These are phyloP conservation scores for Gryganskiella cystojenkinii DNA, from an alignment of 192 early-diverging fungal species.

Conservation along the genomic window DNA sequence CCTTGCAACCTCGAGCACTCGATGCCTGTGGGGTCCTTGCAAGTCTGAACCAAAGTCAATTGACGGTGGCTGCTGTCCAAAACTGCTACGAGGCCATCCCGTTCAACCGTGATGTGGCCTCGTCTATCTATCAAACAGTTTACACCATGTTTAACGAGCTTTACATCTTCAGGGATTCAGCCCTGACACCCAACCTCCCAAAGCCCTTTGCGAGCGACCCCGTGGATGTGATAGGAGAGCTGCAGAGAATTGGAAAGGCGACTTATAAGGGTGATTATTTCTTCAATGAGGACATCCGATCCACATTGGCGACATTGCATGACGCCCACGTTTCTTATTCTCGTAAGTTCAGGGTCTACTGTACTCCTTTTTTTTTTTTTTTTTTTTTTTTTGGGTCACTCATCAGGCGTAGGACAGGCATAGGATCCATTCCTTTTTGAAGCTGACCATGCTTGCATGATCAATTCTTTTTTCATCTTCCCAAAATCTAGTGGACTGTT, in stretches of 20 bases:
- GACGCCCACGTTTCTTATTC: constrained; percentile 24
- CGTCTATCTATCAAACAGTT: neutral
- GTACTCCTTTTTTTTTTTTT: too few relatives aligned
- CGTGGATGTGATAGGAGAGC: neutral
- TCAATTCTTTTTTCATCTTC: too few relatives aligned
- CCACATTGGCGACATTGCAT: neutral
- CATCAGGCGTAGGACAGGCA: too few relatives aligned
- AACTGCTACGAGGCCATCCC: constrained; percentile 22
- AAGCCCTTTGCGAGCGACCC: constrained; percentile 16
- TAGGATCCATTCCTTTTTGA: too few relatives aligned
- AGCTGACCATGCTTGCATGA: too few relatives aligned
- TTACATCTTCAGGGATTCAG: constrained; percentile 21
- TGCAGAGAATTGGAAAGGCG: constrained; percentile 6
- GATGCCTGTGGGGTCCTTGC: constrained; percentile 14
- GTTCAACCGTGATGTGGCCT: neutral
- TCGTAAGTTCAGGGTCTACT: constrained; percentile 2
- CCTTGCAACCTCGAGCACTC: neutral
- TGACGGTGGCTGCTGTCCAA: constrained; percentile 12
- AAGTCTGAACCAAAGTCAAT: neutral
- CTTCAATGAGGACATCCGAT: constrained; percentile 17
- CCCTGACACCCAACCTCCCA: constrained; percentile 9
- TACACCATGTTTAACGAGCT: constrained; percentile 14
- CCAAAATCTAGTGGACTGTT: constrained; percentile 32
- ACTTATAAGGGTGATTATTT: constrained; percentile 12
- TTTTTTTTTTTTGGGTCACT: constrained; percentile 1